A percentile compares a stretch with the other conserved stretches of the same genome.
Conservation (phyloP, 2,329 filamentous ascomycete species). For the Chrysosporium queenslandicum region DNA sequence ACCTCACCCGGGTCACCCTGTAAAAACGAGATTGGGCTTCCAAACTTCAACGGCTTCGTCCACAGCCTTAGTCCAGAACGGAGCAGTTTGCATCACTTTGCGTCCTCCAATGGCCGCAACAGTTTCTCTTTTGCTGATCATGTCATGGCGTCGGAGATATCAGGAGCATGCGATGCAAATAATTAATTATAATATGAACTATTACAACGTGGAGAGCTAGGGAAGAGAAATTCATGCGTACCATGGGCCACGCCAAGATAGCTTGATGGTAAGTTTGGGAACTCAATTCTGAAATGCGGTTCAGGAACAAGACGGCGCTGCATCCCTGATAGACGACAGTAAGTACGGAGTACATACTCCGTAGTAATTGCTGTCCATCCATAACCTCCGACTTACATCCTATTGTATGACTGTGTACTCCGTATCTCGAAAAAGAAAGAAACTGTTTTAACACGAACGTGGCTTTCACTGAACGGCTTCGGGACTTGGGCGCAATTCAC, state of each 20-base stretch:
- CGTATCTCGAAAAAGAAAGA: too few species aligned
- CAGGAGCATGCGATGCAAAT: too few species aligned
- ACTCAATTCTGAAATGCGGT: not conserved
- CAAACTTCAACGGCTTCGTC: too few species aligned
- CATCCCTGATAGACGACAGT: not conserved
- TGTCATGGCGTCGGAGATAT: conserved; percentile 1
- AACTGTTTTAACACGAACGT: not conserved
- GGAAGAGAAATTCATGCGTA: not conserved
- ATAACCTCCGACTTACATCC: too few species aligned
- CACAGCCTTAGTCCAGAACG: too few species aligned
- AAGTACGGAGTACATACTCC: not conserved
- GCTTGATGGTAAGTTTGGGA: not conserved
- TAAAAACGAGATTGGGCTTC: too few species aligned
- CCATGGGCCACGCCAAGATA: not conserved
- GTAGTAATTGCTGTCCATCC: not conserved
- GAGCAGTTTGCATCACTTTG: too few species aligned
- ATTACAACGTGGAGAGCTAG: too few species aligned
- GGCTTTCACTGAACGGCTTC: not conserved
- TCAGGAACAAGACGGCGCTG: not conserved
- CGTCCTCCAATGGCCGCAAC: too few species aligned
- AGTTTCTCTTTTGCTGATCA: too few species aligned
- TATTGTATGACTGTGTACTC: too few species aligned
- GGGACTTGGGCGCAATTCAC: not conserved
- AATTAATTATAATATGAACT: too few species aligned
- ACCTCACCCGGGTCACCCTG: not conserved